Evolutionary conservation across 148 eudicot species (phyloP), one percentile per base, ranked within the genome.

Genomic region (Persicaria tinctoria): DNA sequence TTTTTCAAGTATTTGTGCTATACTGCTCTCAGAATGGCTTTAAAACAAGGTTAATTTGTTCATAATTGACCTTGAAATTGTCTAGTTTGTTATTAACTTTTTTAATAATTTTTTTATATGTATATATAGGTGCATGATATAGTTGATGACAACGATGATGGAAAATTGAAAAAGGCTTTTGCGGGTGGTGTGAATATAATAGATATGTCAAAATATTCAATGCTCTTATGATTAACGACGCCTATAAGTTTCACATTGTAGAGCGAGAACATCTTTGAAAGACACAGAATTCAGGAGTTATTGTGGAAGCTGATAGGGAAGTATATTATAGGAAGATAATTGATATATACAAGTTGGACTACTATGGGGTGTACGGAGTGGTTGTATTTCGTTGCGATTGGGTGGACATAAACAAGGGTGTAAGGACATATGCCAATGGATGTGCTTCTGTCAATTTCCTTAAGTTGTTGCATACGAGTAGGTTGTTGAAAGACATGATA

Each of bases 391-490:
- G 6, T 41, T 74, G 81, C 55, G 74, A 46, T 51, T 79, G 77
- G 81, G 78, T 74, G 41, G 74, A 78, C 50, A 66, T 73, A n/a
- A 10, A 44, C 11, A 62, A 32, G 46, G 73, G 68, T 4, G 16
- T 73, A 16, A 74, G 51, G 3, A 18, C 0, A 1, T 14, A 64
- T 20, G 41, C 2, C 16, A 38, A 32, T 51, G 73, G 73, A 5
- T 13, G 32, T 78, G 32, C 53, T 11, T 18, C n/a, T 32, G 79
- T 72, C 4, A 76, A 79, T 57, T 79, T 75, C 44, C 45, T 74
- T 0, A 53, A 79, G 11, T n/a, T 76, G 55, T 73, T 81, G 73
- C 81, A 75, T 55, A 75, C 76, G 6, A 76, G 76, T 6, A 70
- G 75, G 17, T 18, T 51, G 6, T 51, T 78, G 45, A n/a, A 51